Evolutionary conservation across 1,284 basidiomycete species (phyloP).

Genomic region (Fomitopsis schrenkii): DNA sequence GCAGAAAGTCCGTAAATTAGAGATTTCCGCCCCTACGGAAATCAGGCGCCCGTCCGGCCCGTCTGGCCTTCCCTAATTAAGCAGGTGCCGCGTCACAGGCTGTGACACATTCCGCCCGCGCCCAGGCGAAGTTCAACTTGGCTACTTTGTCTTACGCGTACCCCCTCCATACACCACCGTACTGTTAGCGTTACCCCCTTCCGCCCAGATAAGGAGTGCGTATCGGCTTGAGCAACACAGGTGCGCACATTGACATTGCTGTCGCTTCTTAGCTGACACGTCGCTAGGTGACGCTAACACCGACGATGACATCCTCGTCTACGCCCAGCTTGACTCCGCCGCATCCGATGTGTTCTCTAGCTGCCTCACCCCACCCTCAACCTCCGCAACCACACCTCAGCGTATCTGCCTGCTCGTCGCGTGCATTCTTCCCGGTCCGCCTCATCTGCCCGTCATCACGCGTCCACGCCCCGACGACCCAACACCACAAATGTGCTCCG

Average conservation of each 20-base stretch:
- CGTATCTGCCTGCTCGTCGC: slow-evolving; percentile 50
- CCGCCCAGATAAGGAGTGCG: slow-evolving; percentile 32
- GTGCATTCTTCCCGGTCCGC: slow-evolving; percentile 45
- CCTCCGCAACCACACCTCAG: slow-evolving; percentile 20
- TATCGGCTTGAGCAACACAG: slow-evolving; percentile 64
- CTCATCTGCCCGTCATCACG: slow-evolving; percentile 31
- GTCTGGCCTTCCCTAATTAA: no score
- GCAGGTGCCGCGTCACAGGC: no score
- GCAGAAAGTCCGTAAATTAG: no score
- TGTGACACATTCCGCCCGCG: no score
- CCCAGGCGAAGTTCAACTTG: no score
- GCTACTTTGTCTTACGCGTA: no score
- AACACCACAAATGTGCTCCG: slow-evolving; percentile 68
- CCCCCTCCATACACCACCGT: no score
- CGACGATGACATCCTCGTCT: slow-evolving; percentile 67
- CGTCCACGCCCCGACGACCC: slow-evolving; percentile 73
- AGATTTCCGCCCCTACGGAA: no score
- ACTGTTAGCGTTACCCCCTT: no score
- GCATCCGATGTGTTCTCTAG: slow-evolving; percentile 3
- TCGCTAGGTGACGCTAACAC: slow-evolving; percentile 55
- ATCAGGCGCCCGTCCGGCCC: no score
- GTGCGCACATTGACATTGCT: slow-evolving; percentile 31
- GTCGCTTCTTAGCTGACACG: not conserved
- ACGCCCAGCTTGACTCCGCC: slow-evolving; percentile 40
- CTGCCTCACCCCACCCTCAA: slow-evolving; percentile 13